Base-by-base conservation (phyloP, 805 yeast genomes). In the Cyberlindnera mrakii region DNA sequence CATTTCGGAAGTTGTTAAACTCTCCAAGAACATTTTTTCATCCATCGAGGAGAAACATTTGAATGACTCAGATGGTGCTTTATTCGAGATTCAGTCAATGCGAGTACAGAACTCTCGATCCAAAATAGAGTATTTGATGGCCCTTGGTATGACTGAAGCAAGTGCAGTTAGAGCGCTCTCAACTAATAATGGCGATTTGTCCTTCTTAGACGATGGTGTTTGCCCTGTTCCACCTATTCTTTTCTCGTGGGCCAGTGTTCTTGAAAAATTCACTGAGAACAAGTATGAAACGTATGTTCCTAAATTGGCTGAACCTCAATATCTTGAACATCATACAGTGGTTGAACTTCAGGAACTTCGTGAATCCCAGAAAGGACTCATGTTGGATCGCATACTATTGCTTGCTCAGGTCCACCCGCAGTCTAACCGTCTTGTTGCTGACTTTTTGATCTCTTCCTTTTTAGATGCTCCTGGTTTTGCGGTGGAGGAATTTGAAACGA, bases 331-430 rank as follows among this genome's bases (percentile, higher is more conserved):
- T 30, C 62, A 65, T 33, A 68, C 75, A 0, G 43, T 63, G 10
- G 68, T 64, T 34, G 74, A 74, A 39, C 57, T 76, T 29, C 64
- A 63, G 17, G 63, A 64, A 15, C 48, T 69, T 33, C 62, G 76
- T 17, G 62, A 68, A 23, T 53, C 61, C 19, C 63, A 63, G 30
- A 41, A 48, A 6, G 55, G 57, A 15, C 56, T 49, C 9, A 55
- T 75, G 30, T 55, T 72, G 31, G 71, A 70, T 33, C 65, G 67
- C 32, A 64, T 74, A 57, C 63, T 75, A 16, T 55, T 63, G 19
- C 58, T 75, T 7, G 61, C 70, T 2, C 77, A 75, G 30, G 40
- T 63, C 4, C 72, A 64, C 45, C 78, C 80, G 4, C 64, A 58
- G 34, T 34, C 65, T 5, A 59, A 65, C 0, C 54, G 55, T 16